Evolutionary conservation across 441 rosid species (phyloP).

Genomic region (Erysimum cheiri): DNA sequence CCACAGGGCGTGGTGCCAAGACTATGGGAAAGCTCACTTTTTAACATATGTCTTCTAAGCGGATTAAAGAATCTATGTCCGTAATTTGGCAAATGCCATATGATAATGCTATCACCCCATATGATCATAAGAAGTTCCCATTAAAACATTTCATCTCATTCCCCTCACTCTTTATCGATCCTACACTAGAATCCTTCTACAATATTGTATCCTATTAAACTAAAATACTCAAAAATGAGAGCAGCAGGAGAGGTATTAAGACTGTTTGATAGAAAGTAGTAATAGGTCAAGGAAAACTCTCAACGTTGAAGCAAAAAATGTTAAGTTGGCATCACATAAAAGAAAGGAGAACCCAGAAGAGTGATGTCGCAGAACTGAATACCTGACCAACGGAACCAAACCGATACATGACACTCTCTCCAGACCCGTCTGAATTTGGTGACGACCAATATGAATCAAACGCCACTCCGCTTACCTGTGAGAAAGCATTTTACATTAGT

Average conservation of each 20-base stretch:
- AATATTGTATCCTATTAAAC: background rate
- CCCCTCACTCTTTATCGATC: background rate
- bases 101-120: background rate
- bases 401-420: constrained; percentile 84
- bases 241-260: constrained; percentile 7
- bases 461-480: constrained; percentile 98
- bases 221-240: background rate
- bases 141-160: constrained; percentile 1
- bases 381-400: constrained; percentile 99
- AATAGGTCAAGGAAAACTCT: constrained; percentile 1
- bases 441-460: constrained; percentile 96
- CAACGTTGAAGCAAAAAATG: constrained; percentile 18
- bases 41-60: constrained; percentile 2
- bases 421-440: constrained; percentile 82
- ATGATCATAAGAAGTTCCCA: background rate
- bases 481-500: constrained; percentile 42
- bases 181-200: constrained; percentile 7
- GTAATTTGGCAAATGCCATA: constrained; percentile 13
- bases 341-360: constrained; percentile 22
- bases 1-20: background rate
- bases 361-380: constrained; percentile 31
- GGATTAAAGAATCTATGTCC: background rate
- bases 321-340: constrained; percentile 3
- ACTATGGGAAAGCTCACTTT: background rate
- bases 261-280: background rate